Conservation (phyloP, 371 early-diverging fungal species). For the Mucor saturninus region DNA sequence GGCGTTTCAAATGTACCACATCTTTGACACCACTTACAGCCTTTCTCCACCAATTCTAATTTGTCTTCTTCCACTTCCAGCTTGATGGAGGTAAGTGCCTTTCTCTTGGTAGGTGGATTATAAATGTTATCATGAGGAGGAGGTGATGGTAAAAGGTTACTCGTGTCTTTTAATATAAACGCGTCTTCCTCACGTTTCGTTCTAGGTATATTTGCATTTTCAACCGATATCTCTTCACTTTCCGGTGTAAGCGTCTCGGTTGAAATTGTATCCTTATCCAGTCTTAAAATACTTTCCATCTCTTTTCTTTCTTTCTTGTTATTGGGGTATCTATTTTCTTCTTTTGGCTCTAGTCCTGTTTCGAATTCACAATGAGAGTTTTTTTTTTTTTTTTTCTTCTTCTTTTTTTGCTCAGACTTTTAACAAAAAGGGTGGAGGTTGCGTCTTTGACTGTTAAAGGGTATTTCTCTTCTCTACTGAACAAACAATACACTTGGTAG, state of each 20-base stretch:
- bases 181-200: conserved; percentile 7
- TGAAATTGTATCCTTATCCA: background rate
- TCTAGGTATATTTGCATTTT: background rate
- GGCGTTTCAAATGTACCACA: conserved; percentile 30
- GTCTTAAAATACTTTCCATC: background rate
- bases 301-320: background rate
- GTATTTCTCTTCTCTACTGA: too few relatives aligned
- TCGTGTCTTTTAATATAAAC: background rate
- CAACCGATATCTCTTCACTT: background rate
- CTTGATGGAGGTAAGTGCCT: background rate
- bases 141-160: background rate
- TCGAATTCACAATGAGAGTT: too few relatives aligned
- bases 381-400: too few relatives aligned
- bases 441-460: too few relatives aligned
- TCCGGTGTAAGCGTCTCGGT: background rate
- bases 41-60: background rate
- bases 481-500: too few relatives aligned
- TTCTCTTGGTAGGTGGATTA: background rate
- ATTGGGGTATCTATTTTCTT: background rate
- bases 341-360: background rate
- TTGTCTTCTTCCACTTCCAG: conserved; percentile 4
- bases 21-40: conserved; percentile 27
- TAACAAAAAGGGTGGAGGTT: too few relatives aligned
- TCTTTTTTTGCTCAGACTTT: too few relatives aligned
- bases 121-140: background rate